Evolutionary conservation across 805 yeast species (phyloP).

Genomic region (Kodamaea kaohsiungensis): DNA sequence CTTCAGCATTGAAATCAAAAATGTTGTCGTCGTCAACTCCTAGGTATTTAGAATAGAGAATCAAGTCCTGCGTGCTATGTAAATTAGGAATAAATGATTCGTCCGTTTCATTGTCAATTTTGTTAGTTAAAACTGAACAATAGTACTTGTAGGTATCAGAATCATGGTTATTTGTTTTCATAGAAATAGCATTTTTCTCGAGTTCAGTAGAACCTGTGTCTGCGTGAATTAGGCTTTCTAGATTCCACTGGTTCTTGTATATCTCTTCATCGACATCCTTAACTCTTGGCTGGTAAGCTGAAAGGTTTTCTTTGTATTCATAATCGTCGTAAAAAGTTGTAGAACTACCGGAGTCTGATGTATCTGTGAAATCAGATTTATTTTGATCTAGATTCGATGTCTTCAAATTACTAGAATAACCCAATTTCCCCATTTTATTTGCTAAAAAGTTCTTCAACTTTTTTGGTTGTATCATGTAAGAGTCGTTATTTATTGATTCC

Average conservation of each 20-base stretch:
- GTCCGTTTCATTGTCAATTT: not conserved
- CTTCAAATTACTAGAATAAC: constrained; percentile 12
- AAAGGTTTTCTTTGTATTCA: not conserved
- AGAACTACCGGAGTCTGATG: not conserved
- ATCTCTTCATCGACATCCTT: constrained; percentile 6
- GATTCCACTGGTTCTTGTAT: constrained; percentile 8
- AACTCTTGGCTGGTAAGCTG: not conserved
- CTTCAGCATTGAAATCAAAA: constrained; percentile 26
- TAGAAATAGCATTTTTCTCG: not conserved
- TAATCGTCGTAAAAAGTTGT: not conserved
- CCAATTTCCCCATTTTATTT: constrained; percentile 25
- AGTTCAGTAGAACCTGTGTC: not conserved
- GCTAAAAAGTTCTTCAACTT: constrained; percentile 25
- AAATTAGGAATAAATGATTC: not conserved
- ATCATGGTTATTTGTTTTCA: constrained; percentile 11
- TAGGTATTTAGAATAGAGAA: constrained; percentile 24
- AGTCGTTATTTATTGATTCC: not conserved
- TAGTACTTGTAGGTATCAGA: constrained; percentile 17
- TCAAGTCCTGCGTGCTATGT: constrained; percentile 18
- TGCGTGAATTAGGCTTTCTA: not conserved
- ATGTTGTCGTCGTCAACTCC: constrained; percentile 25
- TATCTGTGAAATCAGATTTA: not conserved
- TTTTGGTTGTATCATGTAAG: constrained; percentile 18
- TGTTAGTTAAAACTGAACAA: constrained; percentile 8
- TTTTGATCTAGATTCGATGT: not conserved